These are phyloP conservation scores for Colletotrichum filicis DNA, from an alignment of 2,329 filamentous ascomycete genomes.

Conservation along the genomic window DNA sequence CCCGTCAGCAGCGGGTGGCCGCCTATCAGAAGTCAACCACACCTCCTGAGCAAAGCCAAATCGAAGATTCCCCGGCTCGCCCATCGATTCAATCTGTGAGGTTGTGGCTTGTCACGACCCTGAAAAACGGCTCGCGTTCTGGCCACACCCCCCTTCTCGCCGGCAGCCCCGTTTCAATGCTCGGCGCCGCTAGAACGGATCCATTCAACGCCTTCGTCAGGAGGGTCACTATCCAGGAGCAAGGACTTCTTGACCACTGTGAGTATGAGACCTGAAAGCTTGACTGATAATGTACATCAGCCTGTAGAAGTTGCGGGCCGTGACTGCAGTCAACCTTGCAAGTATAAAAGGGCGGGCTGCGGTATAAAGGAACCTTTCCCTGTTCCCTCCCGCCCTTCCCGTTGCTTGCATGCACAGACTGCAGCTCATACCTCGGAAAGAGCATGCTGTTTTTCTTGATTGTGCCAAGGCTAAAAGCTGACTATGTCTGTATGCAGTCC, in stretches of 20 bases:
- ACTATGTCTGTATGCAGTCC: background rate
- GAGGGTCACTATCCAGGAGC: conserved; percentile 15
- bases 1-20: conserved; percentile 26
- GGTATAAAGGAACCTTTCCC: background rate
- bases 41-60: background rate
- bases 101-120: background rate
- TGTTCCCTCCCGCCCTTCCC: background rate
- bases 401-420: background rate
- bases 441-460: background rate
- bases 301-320: background rate
- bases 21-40: conserved; percentile 22
- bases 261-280: background rate
- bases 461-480: background rate
- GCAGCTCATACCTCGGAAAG: background rate
- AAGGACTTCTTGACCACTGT: conserved; percentile 37
- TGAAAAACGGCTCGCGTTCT: background rate
- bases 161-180: background rate
- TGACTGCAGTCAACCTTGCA: too few species aligned
- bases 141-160: background rate
- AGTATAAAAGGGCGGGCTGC: background rate
- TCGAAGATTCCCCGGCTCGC: background rate
- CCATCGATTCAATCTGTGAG: background rate
- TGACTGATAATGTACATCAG: background rate
- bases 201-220: conserved; percentile 30
- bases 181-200: conserved; percentile 28